phyloP scores from a whole-genome alignment of 208 protist genomes.

The Acanthamoeba polyphaga region DNA sequence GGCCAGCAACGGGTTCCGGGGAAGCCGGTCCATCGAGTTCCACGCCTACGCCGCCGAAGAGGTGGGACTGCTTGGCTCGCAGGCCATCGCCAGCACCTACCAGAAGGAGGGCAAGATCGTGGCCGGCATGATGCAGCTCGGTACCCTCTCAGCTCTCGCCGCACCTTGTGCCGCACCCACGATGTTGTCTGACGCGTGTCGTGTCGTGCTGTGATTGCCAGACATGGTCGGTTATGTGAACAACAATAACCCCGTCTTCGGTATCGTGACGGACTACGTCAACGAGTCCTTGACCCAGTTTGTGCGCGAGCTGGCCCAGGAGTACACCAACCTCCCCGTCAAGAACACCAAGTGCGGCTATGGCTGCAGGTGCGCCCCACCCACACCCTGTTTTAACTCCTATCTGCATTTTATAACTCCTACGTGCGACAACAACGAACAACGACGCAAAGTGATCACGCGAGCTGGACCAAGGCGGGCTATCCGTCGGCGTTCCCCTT shows the following conservation, averaged over 20 bases:
- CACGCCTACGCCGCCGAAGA: constrained; percentile 82
- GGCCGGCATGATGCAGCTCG: constrained; percentile 81
- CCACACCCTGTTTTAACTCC: no score
- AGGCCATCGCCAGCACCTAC: constrained; percentile 78
- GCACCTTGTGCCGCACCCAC: neutral
- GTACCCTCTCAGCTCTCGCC: neutral
- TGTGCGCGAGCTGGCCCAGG: constrained; percentile 55
- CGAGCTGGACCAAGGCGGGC: constrained; percentile 76
- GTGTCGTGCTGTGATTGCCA: neutral
- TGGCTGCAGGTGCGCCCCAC: constrained; percentile 42
- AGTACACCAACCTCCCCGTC: constrained; percentile 63
- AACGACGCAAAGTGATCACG: constrained; percentile 65
- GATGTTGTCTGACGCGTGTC: neutral
- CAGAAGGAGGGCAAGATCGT: constrained; percentile 70
- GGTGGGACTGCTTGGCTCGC: constrained; percentile 78
- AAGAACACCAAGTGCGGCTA: constrained; percentile 79
- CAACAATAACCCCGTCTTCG: constrained; percentile 5
- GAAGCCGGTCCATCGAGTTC: constrained; percentile 79
- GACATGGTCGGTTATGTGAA: constrained; percentile 76
- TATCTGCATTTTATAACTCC: no score
- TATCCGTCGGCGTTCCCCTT: constrained; percentile 81
- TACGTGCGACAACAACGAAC: no score
- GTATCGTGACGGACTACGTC: constrained; percentile 75
- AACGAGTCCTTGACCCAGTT: constrained; percentile 75
- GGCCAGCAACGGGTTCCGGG: constrained; percentile 74